These are phyloP conservation scores for Aspergillus intermedius DNA, from an alignment of 2,329 filamentous ascomycete genomes.

Conservation along the genomic window DNA sequence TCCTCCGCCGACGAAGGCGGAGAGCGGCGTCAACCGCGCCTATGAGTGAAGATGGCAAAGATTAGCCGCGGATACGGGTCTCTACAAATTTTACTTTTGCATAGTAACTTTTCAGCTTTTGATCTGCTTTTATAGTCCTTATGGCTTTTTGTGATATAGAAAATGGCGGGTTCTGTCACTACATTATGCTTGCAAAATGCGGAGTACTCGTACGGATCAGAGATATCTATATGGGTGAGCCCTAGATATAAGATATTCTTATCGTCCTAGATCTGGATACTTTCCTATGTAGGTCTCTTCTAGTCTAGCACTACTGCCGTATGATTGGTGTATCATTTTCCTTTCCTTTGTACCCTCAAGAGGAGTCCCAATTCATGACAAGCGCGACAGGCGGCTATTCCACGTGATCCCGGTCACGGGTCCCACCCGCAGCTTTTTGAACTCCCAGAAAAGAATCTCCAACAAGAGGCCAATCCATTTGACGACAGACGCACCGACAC, in stretches of 20 bases:
- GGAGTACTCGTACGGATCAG: no score
- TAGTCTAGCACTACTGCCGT: no score
- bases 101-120: not conserved
- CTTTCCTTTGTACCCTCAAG: not conserved
- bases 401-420: not conserved
- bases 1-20: slow-evolving; percentile 22
- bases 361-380: not conserved
- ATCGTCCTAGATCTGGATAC: no score
- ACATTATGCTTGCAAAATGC: no score
- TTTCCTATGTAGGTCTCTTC: no score
- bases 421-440: not conserved
- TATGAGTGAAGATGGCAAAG: not conserved
- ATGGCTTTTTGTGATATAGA: no score
- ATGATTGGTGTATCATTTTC: not conserved
- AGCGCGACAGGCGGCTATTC: not conserved
- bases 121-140: no score
- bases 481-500: slow-evolving; percentile 5
- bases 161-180: no score
- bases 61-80: not conserved
- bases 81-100: not conserved
- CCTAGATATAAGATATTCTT: no score
- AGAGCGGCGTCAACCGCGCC: slow-evolving; percentile 21
- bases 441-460: not conserved
- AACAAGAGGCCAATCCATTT: not conserved
- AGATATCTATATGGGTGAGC: no score